Conservation (phyloP, 208 protist genomes). For the Porcisia hertigi region DNA sequence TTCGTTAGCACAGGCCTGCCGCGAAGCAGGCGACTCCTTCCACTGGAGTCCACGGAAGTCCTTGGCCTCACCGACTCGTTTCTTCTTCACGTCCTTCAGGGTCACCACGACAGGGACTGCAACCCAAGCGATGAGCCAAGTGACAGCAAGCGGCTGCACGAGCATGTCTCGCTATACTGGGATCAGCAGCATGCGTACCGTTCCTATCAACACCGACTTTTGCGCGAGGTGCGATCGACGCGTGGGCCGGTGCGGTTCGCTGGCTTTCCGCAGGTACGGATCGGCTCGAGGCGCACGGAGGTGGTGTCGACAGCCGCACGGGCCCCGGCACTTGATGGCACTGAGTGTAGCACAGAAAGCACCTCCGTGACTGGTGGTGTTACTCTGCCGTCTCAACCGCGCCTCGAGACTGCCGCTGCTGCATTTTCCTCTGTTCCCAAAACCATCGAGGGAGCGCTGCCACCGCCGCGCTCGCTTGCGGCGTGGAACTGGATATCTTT, state of each 20-base stretch:
- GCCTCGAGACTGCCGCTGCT: neutral
- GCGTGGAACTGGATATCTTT: slow-evolving; percentile 36
- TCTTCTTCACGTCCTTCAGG: slow-evolving; percentile 38
- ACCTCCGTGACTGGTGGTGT: neutral
- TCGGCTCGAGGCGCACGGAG: neutral
- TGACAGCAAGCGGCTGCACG: slow-evolving; percentile 22
- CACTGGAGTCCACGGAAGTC: slow-evolving; percentile 42
- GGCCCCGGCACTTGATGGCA: no score
- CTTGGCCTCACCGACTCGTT: slow-evolving; percentile 36
- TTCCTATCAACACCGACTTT: slow-evolving; percentile 26
- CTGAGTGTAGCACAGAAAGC: neutral
- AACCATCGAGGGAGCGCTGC: neutral
- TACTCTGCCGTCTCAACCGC: neutral
- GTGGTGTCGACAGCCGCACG: neutral
- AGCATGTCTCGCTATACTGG: slow-evolving; percentile 52
- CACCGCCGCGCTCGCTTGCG: slow-evolving; percentile 20
- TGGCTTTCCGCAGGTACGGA: slow-evolving; percentile 44
- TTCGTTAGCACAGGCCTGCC: slow-evolving; percentile 38
- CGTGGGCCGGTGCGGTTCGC: slow-evolving; percentile 43
- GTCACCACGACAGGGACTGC: slow-evolving; percentile 16
- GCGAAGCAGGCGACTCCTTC: slow-evolving; percentile 59
- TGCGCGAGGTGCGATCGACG: slow-evolving; percentile 51
- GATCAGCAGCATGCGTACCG: slow-evolving; percentile 26
- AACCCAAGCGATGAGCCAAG: neutral
- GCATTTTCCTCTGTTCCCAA: neutral